Evolutionary conservation across 1,139 yeast species (phyloP), one percentile per base, ranked within the genome.

Genomic region (Pichia kudriavzevii): DNA sequence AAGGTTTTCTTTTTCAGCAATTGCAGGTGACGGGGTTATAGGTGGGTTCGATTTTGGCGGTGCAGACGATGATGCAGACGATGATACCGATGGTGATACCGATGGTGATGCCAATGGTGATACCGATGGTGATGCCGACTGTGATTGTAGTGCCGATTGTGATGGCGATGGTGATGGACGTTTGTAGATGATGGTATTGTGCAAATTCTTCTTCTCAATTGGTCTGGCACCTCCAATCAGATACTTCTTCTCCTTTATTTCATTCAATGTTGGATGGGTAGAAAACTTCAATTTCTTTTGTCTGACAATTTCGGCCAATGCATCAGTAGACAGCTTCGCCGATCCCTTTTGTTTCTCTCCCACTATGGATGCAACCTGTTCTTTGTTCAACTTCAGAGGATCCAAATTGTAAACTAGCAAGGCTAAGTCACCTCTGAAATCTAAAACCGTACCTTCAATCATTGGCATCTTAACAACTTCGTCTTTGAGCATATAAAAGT

Each of bases 371-470:
- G 13, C 4, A 22, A 24, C 15, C 15, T 7, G 23, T 24, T 21
- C 14, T 11, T 14, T 19, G 12, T 12, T 16, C 12, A 16, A 17
- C 5, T 21, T 14, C 11, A 13, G 6, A 10, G 22, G 7, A 10
- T 21, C 17, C n/a, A 14, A 13, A 7, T 28, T 22, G 11, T 24
- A 35, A 9, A 22, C 38, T 16, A 80, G 55, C 36, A 77, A 57
- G 6, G 76, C 61, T 17, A 76, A 58, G 40, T 77, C 78, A 24
- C 77, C 75, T 26, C 79, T 69, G 28, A 81, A 64, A 48, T 79
- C 84, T 38, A 82, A 52, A 31, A 75, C 59, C 12, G 79, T 62
- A 28, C 82, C 81, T 34, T 66, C 60, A 27, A 72, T 66, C 33
- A 70, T 61, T 10, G 81, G 80, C 42, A 80, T 57, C 14, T 65